A percentile compares a stretch with the other conserved stretches of the same genome.
Conservation (phyloP, 805 yeast species). For the Torulaspora maleeae region DNA sequence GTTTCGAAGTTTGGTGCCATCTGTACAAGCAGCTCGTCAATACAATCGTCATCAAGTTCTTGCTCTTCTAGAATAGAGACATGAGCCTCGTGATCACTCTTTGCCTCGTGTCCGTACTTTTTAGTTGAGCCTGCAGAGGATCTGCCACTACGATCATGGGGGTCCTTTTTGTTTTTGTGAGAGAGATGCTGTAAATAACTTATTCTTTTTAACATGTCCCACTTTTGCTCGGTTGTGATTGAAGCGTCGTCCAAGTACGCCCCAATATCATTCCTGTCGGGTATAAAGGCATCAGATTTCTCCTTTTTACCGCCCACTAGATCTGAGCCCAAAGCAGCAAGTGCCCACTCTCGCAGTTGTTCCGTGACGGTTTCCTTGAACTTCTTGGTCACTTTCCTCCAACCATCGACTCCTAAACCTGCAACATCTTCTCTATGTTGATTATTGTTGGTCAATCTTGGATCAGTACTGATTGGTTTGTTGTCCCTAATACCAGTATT, state of each 20-base stretch:
- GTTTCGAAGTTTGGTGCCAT: conserved; percentile 24
- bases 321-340: conserved; percentile 36
- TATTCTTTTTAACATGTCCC: conserved; percentile 67
- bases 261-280: conserved; percentile 52
- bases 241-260: conserved; percentile 50
- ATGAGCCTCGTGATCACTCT: conserved; percentile 14
- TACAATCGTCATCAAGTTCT: conserved; percentile 29
- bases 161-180: conserved; percentile 43
- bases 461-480: conserved; percentile 75
- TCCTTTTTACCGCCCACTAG: conserved; percentile 33
- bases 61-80: conserved; percentile 22
- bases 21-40: conserved; percentile 30
- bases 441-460: conserved; percentile 67
- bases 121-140: conserved; percentile 20
- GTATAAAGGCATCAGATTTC: conserved; percentile 40
- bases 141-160: conserved; percentile 37
- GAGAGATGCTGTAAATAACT: conserved; percentile 66
- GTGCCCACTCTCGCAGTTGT: conserved; percentile 54
- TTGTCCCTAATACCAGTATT: conserved; percentile 80
- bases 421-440: conserved; percentile 66
- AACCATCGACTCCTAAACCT: conserved; percentile 70
- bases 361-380: conserved; percentile 52
- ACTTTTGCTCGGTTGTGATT: conserved; percentile 50
- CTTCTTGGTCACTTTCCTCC: conserved; percentile 43
- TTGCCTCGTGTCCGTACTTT: neutral